Evolutionary conservation across 2,329 filamentous ascomycete species (phyloP).

Genomic region (Fusarium sp.): DNA sequence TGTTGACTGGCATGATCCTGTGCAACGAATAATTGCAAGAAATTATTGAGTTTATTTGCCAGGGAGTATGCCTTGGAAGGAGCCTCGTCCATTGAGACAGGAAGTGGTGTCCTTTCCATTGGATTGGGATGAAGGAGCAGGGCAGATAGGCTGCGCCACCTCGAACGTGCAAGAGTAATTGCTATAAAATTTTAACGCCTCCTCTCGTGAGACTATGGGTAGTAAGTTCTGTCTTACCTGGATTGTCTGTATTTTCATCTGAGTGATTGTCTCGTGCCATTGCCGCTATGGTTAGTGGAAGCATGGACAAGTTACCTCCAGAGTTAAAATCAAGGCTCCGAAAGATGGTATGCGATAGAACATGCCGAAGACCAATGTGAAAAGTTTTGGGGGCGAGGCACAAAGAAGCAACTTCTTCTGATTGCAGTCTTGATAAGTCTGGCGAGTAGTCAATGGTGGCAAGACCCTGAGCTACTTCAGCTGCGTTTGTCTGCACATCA

Average conservation of each 20-base stretch:
- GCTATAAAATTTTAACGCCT: constrained; percentile 7
- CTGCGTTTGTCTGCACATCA: constrained; percentile 31
- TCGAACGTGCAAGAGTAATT: constrained; percentile 50
- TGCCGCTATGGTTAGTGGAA: constrained; percentile 49
- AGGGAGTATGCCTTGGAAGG: constrained; percentile 49
- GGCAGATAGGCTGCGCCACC: constrained; percentile 57
- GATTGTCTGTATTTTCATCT: constrained; percentile 39
- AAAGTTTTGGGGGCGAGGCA: constrained; percentile 50
- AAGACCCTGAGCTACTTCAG: constrained; percentile 42
- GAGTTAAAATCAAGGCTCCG: constrained; percentile 49
- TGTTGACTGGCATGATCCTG: constrained; percentile 41
- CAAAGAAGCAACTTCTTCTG: constrained; percentile 43
- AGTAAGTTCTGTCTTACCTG: constrained; percentile 45
- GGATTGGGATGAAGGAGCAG: constrained; percentile 56
- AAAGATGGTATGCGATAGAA: constrained; percentile 52
- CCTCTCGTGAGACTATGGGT: not conserved
- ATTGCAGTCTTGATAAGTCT: constrained; percentile 8
- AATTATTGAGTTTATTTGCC: constrained; percentile 48
- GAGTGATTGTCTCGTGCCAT: constrained; percentile 48
- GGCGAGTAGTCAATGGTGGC: constrained; percentile 44
- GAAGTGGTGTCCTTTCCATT: constrained; percentile 51
- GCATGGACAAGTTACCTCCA: constrained; percentile 48
- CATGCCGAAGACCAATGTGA: constrained; percentile 50
- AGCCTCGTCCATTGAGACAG: constrained; percentile 44
- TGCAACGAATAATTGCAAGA: constrained; percentile 50